Conservation (phyloP, 257 asterid species). For the Nyctanthes arbortristis region DNA sequence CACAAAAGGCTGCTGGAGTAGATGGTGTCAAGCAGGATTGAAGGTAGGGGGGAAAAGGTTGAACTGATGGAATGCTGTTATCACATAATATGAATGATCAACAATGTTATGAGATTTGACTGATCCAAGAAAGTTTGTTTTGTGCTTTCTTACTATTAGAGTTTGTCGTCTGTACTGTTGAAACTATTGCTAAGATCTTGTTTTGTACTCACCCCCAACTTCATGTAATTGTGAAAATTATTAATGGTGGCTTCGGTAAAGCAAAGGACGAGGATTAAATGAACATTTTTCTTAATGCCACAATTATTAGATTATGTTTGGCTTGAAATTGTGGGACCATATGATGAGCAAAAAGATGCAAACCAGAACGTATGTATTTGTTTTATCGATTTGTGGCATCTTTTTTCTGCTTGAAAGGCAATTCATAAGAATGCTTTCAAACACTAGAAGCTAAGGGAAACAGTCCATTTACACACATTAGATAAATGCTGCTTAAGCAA, state of each 20-base stretch:
- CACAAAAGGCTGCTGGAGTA: constrained; percentile 35
- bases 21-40: constrained; percentile 57
- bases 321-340: not conserved
- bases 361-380: not conserved
- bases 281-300: not conserved
- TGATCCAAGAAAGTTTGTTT: constrained; percentile 9
- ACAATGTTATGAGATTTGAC: constrained; percentile 3
- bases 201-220: no score
- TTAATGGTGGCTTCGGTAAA: no score
- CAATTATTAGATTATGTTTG: not conserved
- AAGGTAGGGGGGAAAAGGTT: constrained; percentile 17
- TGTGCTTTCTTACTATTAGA: not conserved
- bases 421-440: not conserved
- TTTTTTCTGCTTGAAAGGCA: not conserved
- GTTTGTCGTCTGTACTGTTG: constrained; percentile 5
- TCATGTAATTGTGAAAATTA: no score
- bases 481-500: constrained; percentile 1
- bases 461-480: not conserved
- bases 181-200: no score
- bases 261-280: no score
- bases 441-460: not conserved
- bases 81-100: not conserved
- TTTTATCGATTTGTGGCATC: not conserved
- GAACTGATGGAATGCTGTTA: constrained; percentile 18
- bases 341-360: not conserved